Evolutionary conservation across 352 stramenopile species (phyloP).

Genomic region (Phytophthora pinifolia): DNA sequence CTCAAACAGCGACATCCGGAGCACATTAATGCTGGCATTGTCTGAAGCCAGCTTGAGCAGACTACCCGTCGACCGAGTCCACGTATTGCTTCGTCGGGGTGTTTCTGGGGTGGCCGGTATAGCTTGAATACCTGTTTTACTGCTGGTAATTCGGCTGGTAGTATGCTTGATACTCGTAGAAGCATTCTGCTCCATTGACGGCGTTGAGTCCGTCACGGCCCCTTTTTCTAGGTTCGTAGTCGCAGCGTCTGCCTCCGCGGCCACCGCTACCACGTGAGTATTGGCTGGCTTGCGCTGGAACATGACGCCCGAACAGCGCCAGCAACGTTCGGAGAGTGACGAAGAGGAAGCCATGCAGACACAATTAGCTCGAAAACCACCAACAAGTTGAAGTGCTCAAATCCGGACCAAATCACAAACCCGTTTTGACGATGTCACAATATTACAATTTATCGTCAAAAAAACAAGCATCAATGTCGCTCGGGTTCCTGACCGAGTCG

Average conservation of each 20-base stretch:
- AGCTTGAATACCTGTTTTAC: constrained; percentile 7
- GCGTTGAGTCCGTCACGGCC: neutral
- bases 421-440: neutral
- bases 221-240: constrained; percentile 12
- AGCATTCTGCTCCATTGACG: neutral
- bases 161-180: neutral
- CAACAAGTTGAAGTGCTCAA: constrained; percentile 3
- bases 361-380: constrained; percentile 9
- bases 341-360: neutral
- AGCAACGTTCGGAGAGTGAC: too few species aligned
- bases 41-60: constrained; percentile 16
- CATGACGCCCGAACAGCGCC: constrained; percentile 4
- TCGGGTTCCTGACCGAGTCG: constrained; percentile 92
- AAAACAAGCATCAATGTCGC: too few species aligned
- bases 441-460: constrained; percentile 1
- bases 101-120: constrained; percentile 1
- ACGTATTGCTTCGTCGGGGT: constrained; percentile 13
- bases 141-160: constrained; percentile 6
- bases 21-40: constrained; percentile 49
- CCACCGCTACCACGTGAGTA: constrained; percentile 7
- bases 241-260: constrained; percentile 11
- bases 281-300: constrained; percentile 19
- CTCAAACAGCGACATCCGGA: constrained; percentile 63
- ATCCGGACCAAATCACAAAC: neutral
- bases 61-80: constrained; percentile 18